Percentiles rank a stretch among this genome's conserved stretches.
phyloP scores from a whole-genome alignment of 495 filamentous ascomycete species.

The Lasiosphaeria ovina region DNA sequence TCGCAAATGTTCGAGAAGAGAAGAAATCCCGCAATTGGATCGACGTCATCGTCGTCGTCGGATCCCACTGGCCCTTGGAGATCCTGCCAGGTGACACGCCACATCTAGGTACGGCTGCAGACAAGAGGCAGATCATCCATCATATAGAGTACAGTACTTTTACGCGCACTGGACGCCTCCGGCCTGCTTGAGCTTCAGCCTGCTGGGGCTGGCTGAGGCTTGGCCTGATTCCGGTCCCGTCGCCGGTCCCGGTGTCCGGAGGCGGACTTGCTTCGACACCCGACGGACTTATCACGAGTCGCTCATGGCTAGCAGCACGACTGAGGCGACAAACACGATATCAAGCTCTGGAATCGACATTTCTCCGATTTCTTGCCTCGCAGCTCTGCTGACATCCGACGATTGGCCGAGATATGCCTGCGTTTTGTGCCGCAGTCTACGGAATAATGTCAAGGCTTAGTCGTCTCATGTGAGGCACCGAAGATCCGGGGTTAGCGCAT shows the following conservation, averaged over 20 bases:
- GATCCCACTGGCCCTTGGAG: neutral
- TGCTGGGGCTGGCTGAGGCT: neutral
- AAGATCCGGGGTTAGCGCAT: conserved; percentile 7
- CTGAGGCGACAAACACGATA: neutral
- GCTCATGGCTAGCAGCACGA: neutral
- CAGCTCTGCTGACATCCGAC: neutral
- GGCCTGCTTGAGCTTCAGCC: neutral
- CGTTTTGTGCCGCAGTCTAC: neutral
- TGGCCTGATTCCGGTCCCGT: neutral
- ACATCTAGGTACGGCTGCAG: neutral
- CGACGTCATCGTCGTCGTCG: neutral
- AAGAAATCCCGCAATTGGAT: neutral
- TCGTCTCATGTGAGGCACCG: conserved; percentile 2
- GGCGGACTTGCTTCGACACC: neutral
- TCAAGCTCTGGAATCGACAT: neutral
- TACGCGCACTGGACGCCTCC: neutral
- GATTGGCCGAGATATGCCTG: neutral
- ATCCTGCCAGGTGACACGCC: neutral
- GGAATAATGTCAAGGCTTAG: neutral
- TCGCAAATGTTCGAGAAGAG: no score
- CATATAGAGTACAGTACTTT: neutral
- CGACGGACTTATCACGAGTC: neutral
- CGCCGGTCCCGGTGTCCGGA: neutral
- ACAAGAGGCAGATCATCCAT: neutral
- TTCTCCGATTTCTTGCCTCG: no score